A percentile compares a stretch with the other conserved stretches of the same genome.
Evolutionary conservation across 805 yeast genomes (phyloP).

Genomic region (Ogataea methylovora): DNA sequence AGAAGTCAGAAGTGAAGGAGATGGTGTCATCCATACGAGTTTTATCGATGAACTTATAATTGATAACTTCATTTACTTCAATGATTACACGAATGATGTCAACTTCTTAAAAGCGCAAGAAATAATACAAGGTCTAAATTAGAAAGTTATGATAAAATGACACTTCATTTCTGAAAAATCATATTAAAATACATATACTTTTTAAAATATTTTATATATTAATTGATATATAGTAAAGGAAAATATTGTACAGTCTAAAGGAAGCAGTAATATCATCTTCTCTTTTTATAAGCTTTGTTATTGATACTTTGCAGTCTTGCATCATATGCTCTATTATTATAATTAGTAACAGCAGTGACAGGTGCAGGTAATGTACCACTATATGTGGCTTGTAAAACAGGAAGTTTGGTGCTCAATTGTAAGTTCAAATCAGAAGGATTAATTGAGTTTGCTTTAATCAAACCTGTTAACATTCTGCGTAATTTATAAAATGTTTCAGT

Average conservation of each 20-base stretch:
- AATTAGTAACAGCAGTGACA: constrained; percentile 8
- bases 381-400: constrained; percentile 67
- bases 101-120: constrained; percentile 1
- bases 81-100: neutral
- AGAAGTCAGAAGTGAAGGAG: neutral
- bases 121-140: neutral
- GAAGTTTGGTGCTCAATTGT: constrained; percentile 37
- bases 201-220: too few species aligned
- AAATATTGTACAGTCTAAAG: too few species aligned
- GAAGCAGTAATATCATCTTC: neutral
- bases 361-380: constrained; percentile 73
- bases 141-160: too few species aligned
- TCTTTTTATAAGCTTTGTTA: too few species aligned
- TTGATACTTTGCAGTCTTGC: too few species aligned
- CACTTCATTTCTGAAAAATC: too few species aligned
- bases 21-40: neutral
- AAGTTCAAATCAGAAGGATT: constrained; percentile 27
- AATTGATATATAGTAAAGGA: too few species aligned
- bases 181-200: too few species aligned
- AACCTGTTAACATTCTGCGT: constrained; percentile 37
- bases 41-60: neutral
- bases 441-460: constrained; percentile 18
- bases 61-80: neutral
- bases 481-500: constrained; percentile 32
- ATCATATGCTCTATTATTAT: too few species aligned